phyloP scores from a whole-genome alignment of 352 stramenopile genomes.

The Proteromonas lacertae region DNA sequence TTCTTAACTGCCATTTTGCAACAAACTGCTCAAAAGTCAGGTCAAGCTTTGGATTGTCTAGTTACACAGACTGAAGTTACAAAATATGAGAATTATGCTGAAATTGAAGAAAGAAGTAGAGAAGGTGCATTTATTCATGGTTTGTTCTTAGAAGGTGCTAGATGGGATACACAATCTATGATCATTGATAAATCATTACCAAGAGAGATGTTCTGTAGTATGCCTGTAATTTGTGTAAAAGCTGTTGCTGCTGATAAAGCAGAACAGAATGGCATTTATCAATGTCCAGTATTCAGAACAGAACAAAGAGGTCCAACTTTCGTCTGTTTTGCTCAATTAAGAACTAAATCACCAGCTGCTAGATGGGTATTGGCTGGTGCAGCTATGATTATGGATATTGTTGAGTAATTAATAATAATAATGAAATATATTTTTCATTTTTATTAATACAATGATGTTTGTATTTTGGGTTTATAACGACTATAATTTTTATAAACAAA shows the following conservation, averaged over 20 bases:
- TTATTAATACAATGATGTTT: no score
- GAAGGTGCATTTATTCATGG: constrained; percentile 60
- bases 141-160: constrained; percentile 50
- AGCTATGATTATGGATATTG: no score
- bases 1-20: constrained; percentile 77
- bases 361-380: constrained; percentile 61
- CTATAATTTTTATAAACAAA: no score
- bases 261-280: constrained; percentile 47
- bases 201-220: constrained; percentile 50
- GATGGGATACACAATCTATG: constrained; percentile 23
- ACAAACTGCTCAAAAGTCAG: constrained; percentile 59
- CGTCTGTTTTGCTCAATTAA: constrained; percentile 18
- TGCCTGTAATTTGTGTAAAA: constrained; percentile 54
- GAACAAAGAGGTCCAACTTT: no score
- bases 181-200: constrained; percentile 33
- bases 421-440: no score
- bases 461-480: no score
- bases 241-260: constrained; percentile 55
- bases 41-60: constrained; percentile 57
- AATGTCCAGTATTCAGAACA: constrained; percentile 62
- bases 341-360: constrained; percentile 12
- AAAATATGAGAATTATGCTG: constrained; percentile 26
- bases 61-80: constrained; percentile 61
- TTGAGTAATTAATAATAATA: no score
- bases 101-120: constrained; percentile 15